Conservation (phyloP, 2,329 filamentous ascomycete genomes). For the Pezizomycotina sp. region DNA sequence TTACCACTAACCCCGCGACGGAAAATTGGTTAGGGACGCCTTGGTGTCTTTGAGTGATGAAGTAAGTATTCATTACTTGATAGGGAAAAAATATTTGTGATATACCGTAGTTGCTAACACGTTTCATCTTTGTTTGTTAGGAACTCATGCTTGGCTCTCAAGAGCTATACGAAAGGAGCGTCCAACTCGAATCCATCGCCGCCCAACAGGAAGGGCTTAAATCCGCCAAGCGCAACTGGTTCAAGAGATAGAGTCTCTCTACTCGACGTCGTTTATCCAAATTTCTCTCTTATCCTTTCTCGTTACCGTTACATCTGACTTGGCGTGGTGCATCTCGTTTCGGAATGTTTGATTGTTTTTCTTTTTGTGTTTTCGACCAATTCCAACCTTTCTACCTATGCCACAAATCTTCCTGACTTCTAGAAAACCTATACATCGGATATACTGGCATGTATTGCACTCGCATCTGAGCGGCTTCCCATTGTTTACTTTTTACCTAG, state of each 20-base stretch:
- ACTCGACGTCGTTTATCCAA: slow-evolving; percentile 2
- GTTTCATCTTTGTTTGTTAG: slow-evolving; percentile 7
- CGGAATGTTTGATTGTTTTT: slow-evolving; percentile 11
- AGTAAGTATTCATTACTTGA: slow-evolving; percentile 18
- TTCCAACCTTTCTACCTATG: too few relatives aligned
- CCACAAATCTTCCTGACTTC: too few relatives aligned
- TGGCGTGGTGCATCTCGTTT: slow-evolving; percentile 7
- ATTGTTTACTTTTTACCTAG: too few relatives aligned
- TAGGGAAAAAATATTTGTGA: not conserved
- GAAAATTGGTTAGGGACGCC: slow-evolving; percentile 23
- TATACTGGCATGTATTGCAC: too few relatives aligned
- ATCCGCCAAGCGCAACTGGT: slow-evolving; percentile 16
- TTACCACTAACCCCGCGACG: slow-evolving; percentile 20
- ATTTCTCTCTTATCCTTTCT: slow-evolving; percentile 4
- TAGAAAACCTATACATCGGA: too few relatives aligned
- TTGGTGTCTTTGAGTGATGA: slow-evolving; percentile 24
- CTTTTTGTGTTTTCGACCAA: slow-evolving; percentile 12
- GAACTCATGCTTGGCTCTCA: slow-evolving; percentile 19
- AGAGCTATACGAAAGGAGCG: slow-evolving; percentile 25
- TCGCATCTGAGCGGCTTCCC: too few relatives aligned
- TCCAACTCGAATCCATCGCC: slow-evolving; percentile 22
- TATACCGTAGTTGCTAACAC: not conserved
- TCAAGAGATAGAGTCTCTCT: slow-evolving; percentile 9
- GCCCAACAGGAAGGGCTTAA: slow-evolving; percentile 11
- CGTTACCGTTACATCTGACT: slow-evolving; percentile 8